Evolutionary conservation across 2,329 filamentous ascomycete species (phyloP).

Genomic region (Neopestalotiopsis sp.): DNA sequence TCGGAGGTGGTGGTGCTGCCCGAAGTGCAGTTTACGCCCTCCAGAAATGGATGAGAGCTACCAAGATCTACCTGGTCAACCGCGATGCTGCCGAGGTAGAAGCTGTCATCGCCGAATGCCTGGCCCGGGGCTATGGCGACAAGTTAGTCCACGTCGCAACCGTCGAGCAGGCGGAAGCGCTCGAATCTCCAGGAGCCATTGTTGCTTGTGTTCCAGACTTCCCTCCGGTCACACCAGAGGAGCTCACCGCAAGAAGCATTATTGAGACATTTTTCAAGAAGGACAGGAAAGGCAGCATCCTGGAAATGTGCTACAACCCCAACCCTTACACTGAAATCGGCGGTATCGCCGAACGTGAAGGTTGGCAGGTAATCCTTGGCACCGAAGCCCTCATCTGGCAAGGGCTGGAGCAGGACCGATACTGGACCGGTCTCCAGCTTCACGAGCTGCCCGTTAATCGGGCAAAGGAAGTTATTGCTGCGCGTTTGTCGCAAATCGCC

Average conservation of each 20-base stretch:
- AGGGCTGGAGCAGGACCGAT: constrained; percentile 65
- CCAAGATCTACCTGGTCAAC: constrained; percentile 78
- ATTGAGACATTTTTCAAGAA: constrained; percentile 54
- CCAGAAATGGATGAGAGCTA: constrained; percentile 70
- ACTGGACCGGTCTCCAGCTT: constrained; percentile 69
- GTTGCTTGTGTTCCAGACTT: constrained; percentile 81
- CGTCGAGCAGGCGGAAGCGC: constrained; percentile 60
- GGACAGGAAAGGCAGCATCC: constrained; percentile 67
- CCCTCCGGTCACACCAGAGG: constrained; percentile 67
- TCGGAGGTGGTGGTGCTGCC: constrained; percentile 82
- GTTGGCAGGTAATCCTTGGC: constrained; percentile 77
- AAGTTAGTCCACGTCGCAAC: constrained; percentile 66
- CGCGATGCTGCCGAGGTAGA: constrained; percentile 71
- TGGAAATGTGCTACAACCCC: constrained; percentile 88
- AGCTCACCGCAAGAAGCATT: constrained; percentile 65
- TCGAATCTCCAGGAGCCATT: constrained; percentile 69
- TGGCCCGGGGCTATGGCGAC: constrained; percentile 61
- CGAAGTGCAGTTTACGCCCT: constrained; percentile 79
- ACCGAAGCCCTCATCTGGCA: constrained; percentile 82
- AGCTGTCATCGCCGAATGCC: constrained; percentile 70
- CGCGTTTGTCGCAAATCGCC: constrained; percentile 44
- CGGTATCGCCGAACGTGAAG: constrained; percentile 61
- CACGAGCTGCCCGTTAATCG: constrained; percentile 64
- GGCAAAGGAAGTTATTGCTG: constrained; percentile 59
- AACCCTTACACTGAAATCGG: constrained; percentile 71